Percentiles rank a stretch among this genome's conserved stretches.
phyloP scores from a whole-genome alignment of 768 basidiomycete species.

The Leccinum disarticulatum region DNA sequence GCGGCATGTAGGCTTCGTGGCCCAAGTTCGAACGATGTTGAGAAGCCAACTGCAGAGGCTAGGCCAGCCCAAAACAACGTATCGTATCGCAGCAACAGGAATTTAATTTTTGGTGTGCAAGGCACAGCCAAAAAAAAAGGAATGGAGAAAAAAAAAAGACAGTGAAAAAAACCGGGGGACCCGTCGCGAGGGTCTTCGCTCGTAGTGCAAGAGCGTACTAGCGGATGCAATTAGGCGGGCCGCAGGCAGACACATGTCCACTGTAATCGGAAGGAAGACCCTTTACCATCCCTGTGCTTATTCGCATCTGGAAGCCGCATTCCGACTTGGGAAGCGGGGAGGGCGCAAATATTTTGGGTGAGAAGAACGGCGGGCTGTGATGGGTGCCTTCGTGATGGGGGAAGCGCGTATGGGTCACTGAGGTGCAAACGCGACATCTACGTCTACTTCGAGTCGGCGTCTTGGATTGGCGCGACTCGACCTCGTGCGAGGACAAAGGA shows the following conservation, averaged over 20 bases:
- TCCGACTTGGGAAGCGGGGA: conserved; percentile 19
- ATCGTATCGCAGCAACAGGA: not conserved
- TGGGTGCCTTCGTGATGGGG: conserved; percentile 20
- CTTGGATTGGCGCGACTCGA: conserved; percentile 24
- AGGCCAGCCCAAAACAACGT: conserved; percentile 9
- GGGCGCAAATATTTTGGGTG: conserved; percentile 1
- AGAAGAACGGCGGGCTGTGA: conserved; percentile 20
- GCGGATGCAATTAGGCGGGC: conserved; percentile 28
- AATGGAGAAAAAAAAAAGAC: not conserved
- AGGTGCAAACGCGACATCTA: not conserved
- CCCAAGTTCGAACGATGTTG: conserved; percentile 4
- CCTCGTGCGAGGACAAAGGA: conserved; percentile 18
- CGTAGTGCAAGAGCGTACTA: conserved; percentile 17
- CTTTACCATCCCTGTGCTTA: conserved; percentile 23
- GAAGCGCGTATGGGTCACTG: not conserved
- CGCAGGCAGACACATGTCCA: conserved; percentile 32
- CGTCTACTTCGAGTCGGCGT: conserved; percentile 12
- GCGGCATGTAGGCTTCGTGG: conserved; percentile 6
- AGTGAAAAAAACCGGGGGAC: conserved; percentile 7
- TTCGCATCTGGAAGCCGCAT: conserved; percentile 17
- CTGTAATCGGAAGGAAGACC: conserved; percentile 20
- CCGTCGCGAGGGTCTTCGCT: conserved; percentile 16
- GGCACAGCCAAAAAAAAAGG: conserved; percentile 13
- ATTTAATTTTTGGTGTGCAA: conserved; percentile 16
- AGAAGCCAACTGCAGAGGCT: conserved; percentile 1